Evolutionary conservation across 2,329 filamentous ascomycete species (phyloP).

Genomic region (Phaeophleospora eucalypticola): DNA sequence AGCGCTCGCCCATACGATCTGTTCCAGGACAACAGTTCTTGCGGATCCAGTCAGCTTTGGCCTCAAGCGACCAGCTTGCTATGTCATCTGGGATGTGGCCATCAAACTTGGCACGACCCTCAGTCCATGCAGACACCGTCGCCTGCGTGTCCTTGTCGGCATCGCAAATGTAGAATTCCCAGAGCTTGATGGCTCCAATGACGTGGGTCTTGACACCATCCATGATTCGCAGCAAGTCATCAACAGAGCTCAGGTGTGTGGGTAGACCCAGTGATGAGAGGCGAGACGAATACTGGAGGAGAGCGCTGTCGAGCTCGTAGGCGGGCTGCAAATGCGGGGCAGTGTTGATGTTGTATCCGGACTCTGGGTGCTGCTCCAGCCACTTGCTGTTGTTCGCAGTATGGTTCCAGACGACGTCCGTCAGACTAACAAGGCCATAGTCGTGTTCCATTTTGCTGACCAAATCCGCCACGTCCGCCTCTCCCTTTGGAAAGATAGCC

Average conservation of each 20-base stretch:
- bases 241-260: conserved; percentile 63
- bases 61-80: conserved; percentile 52
- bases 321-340: conserved; percentile 68
- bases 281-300: conserved; percentile 62
- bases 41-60: conserved; percentile 62
- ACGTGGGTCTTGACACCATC: conserved; percentile 77
- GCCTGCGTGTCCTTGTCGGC: conserved; percentile 67
- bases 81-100: conserved; percentile 52
- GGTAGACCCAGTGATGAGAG: conserved; percentile 69
- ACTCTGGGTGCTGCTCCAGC: conserved; percentile 90
- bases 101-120: conserved; percentile 54
- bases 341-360: conserved; percentile 89
- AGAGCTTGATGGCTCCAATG: conserved; percentile 71
- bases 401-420: conserved; percentile 97
- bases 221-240: conserved; percentile 78
- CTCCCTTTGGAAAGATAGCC: conserved; percentile 74
- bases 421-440: conserved; percentile 79
- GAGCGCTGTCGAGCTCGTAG: conserved; percentile 70
- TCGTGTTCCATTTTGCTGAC: conserved; percentile 78
- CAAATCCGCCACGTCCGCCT: conserved; percentile 73
- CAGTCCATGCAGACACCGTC: conserved; percentile 67
- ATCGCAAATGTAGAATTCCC: conserved; percentile 89
- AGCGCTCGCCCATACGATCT: conserved; percentile 75
- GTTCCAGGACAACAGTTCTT: conserved; percentile 66
- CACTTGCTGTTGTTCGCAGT: conserved; percentile 93